Conservation (phyloP, 805 yeast genomes). For the Metschnikowia koreensis region DNA sequence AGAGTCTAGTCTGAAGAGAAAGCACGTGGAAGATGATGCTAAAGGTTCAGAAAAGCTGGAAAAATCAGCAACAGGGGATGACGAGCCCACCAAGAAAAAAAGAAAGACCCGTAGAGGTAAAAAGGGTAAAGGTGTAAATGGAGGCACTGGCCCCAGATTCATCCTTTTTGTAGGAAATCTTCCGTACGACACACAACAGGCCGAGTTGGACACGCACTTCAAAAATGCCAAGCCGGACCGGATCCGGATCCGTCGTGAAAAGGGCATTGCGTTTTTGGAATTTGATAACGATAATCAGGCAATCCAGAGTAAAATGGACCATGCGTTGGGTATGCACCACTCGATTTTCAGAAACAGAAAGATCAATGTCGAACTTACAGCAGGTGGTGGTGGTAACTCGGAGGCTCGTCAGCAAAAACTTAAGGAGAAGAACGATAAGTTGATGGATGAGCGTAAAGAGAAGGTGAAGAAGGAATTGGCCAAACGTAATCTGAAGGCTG, state of each 20-base stretch:
- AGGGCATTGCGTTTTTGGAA: slow-evolving; percentile 91
- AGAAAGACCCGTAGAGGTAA: slow-evolving; percentile 78
- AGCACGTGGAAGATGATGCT: slow-evolving; percentile 38
- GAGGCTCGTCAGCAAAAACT: slow-evolving; percentile 60
- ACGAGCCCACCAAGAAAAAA: slow-evolving; percentile 51
- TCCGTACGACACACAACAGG: slow-evolving; percentile 66
- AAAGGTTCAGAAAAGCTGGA: slow-evolving; percentile 12
- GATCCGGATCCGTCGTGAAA: slow-evolving; percentile 75
- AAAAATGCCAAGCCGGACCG: slow-evolving; percentile 68
- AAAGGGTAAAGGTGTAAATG: slow-evolving; percentile 57
- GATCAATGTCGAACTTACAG: slow-evolving; percentile 94
- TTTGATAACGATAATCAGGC: slow-evolving; percentile 59
- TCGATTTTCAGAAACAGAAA: slow-evolving; percentile 64
- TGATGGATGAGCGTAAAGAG: slow-evolving; percentile 65
- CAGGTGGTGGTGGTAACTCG: slow-evolving; percentile 97
- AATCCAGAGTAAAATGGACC: slow-evolving; percentile 77
- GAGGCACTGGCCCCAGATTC: slow-evolving; percentile 59
- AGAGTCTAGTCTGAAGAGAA: slow-evolving; percentile 12
- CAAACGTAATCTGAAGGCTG: slow-evolving; percentile 30
- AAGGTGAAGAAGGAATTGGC: slow-evolving; percentile 50
- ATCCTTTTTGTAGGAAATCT: slow-evolving; percentile 88
- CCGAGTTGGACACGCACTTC: slow-evolving; percentile 69
- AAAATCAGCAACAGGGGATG: slow-evolving; percentile 11
- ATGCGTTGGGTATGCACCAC: slow-evolving; percentile 83
- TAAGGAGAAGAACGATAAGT: slow-evolving; percentile 71